phyloP scores from a whole-genome alignment of 1,284 basidiomycete genomes.

The Ustilago shanxiensis region DNA sequence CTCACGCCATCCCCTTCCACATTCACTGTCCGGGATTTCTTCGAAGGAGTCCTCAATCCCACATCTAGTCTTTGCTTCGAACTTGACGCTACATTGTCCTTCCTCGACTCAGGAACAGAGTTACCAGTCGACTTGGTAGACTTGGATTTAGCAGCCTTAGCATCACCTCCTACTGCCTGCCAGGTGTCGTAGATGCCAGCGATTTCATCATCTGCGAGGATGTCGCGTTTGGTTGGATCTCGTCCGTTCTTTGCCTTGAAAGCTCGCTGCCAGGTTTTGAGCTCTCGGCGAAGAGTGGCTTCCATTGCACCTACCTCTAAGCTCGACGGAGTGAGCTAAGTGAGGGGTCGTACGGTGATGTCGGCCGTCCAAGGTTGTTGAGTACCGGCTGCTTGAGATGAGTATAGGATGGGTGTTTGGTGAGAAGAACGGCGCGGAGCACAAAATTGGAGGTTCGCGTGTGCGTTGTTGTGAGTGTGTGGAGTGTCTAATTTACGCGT shows the following conservation, averaged over 20 bases:
- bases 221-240: constrained; percentile 61
- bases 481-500: constrained; percentile 31
- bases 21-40: background rate
- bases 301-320: constrained; percentile 30
- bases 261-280: constrained; percentile 49
- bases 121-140: too few relatives aligned
- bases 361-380: too few relatives aligned
- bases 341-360: background rate
- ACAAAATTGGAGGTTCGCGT: background rate
- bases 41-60: constrained; percentile 37
- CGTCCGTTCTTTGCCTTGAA: constrained; percentile 55
- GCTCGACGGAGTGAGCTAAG: background rate
- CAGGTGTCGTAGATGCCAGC: constrained; percentile 61
- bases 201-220: constrained; percentile 52
- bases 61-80: constrained; percentile 24
- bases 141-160: constrained; percentile 13
- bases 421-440: constrained; percentile 12
- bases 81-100: constrained; percentile 9
- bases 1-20: background rate
- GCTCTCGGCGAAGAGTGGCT: constrained; percentile 46
- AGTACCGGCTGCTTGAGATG: background rate
- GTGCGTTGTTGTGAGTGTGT: background rate
- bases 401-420: background rate
- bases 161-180: constrained; percentile 51
- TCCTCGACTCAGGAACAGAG: background rate